Evolutionary conservation across 495 filamentous ascomycete genomes (phyloP).

Genomic region (Annulohypoxylon moriforme): DNA sequence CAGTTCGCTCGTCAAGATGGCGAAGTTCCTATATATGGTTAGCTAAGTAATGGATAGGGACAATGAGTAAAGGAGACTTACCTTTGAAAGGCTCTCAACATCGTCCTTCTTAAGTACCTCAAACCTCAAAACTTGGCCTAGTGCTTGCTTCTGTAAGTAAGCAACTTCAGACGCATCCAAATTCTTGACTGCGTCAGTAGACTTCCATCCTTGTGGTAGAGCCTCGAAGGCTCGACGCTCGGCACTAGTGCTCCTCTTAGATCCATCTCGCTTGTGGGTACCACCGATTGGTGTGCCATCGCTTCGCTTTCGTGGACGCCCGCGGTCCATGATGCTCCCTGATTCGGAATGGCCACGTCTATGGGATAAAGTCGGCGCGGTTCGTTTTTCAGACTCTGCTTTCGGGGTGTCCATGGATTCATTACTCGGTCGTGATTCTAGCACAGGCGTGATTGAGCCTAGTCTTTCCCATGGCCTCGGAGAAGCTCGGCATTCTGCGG

Average conservation of each 20-base stretch:
- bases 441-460: slow-evolving; percentile 33
- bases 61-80: slow-evolving; percentile 47
- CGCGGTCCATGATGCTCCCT: slow-evolving; percentile 69
- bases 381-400: slow-evolving; percentile 48
- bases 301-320: slow-evolving; percentile 64
- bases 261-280: slow-evolving; percentile 49
- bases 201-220: slow-evolving; percentile 68
- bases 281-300: slow-evolving; percentile 50
- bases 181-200: slow-evolving; percentile 60
- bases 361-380: slow-evolving; percentile 48
- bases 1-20: slow-evolving; percentile 74
- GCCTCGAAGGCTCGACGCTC: slow-evolving; percentile 64
- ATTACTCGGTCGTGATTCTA: slow-evolving; percentile 42
- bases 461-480: slow-evolving; percentile 60
- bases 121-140: slow-evolving; percentile 71
- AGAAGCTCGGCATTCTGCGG: slow-evolving; percentile 54
- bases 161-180: slow-evolving; percentile 64
- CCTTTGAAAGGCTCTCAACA: slow-evolving; percentile 72
- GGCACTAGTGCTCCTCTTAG: slow-evolving; percentile 55
- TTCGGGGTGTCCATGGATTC: slow-evolving; percentile 47
- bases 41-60: slow-evolving; percentile 5
- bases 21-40: slow-evolving; percentile 67
- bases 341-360: slow-evolving; percentile 66
- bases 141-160: slow-evolving; percentile 69
- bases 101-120: slow-evolving; percentile 74